Base-by-base conservation (phyloP, 2,329 filamentous ascomycete species). In the Colletotrichum gloeosporioides region DNA sequence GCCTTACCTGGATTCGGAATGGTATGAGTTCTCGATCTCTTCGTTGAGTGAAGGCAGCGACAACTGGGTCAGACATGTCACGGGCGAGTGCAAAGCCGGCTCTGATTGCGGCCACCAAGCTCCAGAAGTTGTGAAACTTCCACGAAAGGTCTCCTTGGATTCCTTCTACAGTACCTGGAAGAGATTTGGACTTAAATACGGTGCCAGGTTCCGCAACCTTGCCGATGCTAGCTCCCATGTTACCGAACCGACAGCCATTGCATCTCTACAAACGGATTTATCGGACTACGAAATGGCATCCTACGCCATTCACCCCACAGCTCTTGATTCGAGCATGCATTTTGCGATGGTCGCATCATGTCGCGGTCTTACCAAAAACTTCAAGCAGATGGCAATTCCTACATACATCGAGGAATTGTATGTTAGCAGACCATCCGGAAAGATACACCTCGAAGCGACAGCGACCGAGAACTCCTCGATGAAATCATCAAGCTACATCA, bases 221-320 rank as follows among this genome's bases (percentile, higher is more conserved):
- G 80, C 78, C 2, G 73, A 66, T 4, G 25, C 77, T 12, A 75
- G 16, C 53, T 71, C 75, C 1, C 62, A 75, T 15, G 67, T 75
- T 15, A 55, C 22, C 8, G 62, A 71, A 16, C 4, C 49, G 8
- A 65, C 10, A 6, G 74, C 74, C 6, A 18, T 22, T n/a, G 74
- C 74, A n/a, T 69, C 59, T 22, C 39, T 76, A 8, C n/a, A 61
- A 27, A 10, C 36, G 4, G 18, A n/a, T 3, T 34, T 61, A 6
- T 53, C 65, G 8, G 18, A 9, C 1, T 44, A 64, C 16, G 39
- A 18, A 8, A 25, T 53, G 6, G 9, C 61, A 13, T 36, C 61
- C 1, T 71, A 86, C 62, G 78, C 82, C 18, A 77, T 87, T 22
- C 87, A 88, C 67, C 86, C 87, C 0, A 80, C 81, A 5, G 82